Base-by-base conservation (phyloP, 495 filamentous ascomycete genomes). In the Margaritispora aquatica region DNA sequence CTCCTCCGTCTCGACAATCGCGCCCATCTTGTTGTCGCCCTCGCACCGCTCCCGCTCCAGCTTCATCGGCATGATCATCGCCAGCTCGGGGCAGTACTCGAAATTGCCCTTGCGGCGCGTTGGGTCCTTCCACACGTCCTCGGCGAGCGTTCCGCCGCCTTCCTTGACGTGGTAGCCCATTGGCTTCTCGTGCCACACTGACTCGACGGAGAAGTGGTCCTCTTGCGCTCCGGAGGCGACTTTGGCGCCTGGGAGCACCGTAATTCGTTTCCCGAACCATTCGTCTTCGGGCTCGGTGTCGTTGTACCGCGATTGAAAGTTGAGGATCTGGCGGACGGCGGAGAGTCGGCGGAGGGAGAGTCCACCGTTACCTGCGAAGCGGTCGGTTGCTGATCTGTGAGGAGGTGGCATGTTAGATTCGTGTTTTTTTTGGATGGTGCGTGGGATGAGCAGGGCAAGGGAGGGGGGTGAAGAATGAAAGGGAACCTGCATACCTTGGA, bases 101-200 rank as follows among this genome's bases (percentile, higher is more conserved):
- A 77, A 75, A 0, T 77, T 77, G 31, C 63, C 56, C 62, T 75
- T 71, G 19, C 78, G 60, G 36, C 70, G 65, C 13, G 23, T 46
- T 0, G 57, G 66, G 47, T 75, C 63, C 41, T 67, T 66, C 78
- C 78, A 80, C 5, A 80, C 74, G 13, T 50, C 64, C 22, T 68
- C 69, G 11, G 69, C 26, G 10, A 80, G 61, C 11, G 62, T 54
- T 1, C 27, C 36, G 20, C 74, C 76, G 1, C 74, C 74, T 41
- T 72, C 69, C 9, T 69, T 67, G 24, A 77, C 59, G 59, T 80
- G 77, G 57, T 72, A 80, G 3, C 78, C 78, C 75, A 80, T 76
- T 1, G 78, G 71, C 13, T 71, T 71, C 23, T 71, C 64, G 24
- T 70, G 66, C 63, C 73, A 80, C 1, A 76, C 64, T 19, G 74